These are phyloP conservation scores for Calendula officinalis DNA, from an alignment of 129 eudicot species.

Conservation along the genomic window DNA sequence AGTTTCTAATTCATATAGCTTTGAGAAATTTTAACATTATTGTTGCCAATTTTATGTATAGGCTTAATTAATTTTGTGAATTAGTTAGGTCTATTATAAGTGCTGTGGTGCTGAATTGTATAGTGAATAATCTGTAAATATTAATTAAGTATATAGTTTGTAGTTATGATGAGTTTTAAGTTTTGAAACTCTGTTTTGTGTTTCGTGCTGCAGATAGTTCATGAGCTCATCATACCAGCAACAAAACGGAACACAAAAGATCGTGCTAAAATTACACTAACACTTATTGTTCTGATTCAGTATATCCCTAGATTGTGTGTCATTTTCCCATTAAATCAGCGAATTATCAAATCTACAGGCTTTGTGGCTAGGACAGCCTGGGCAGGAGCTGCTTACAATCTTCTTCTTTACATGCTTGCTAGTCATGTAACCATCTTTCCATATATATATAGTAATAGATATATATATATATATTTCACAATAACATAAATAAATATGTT, in stretches of 20 bases:
- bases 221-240: conserved; percentile 64
- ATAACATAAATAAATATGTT: too few species aligned
- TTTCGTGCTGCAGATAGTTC: conserved; percentile 64
- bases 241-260: conserved; percentile 52
- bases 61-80: too few species aligned
- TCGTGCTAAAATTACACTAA: conserved; percentile 63
- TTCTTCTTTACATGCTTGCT: conserved; percentile 85
- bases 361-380: conserved; percentile 92
- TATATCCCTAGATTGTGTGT: conserved; percentile 80
- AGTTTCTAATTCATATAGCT: conserved; percentile 19
- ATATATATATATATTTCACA: too few species aligned
- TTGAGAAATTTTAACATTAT: not conserved
- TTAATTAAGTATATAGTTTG: not conserved
- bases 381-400: conserved; percentile 98
- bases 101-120: not conserved
- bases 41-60: too few species aligned
- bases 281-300: conserved; percentile 83
- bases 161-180: conserved; percentile 6
- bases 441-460: not conserved
- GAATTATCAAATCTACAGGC: conserved; percentile 80
- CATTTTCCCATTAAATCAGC: conserved; percentile 75
- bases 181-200: not conserved
- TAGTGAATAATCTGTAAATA: not conserved
- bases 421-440: conserved; percentile 55
- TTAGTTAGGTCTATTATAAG: not conserved